These are phyloP conservation scores for Vanilla planifolia DNA, from an alignment of 106 monocot species.

Conservation along the genomic window DNA sequence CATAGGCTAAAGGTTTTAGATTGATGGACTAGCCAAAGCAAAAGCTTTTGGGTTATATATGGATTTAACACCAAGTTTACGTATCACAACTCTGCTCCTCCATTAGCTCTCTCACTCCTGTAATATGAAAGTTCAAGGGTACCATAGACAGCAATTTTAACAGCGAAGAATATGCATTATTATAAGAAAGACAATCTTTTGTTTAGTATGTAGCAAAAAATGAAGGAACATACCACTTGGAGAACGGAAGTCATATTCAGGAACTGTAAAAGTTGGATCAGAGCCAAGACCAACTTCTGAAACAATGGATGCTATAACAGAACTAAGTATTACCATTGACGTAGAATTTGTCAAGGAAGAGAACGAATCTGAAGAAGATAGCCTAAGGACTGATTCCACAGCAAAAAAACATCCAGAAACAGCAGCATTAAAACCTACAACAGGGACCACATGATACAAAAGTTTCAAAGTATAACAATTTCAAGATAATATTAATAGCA, in stretches of 20 bases:
- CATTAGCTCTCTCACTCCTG: too few species aligned
- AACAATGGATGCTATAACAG: conserved; percentile 85
- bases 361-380: conserved; percentile 46
- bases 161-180: neutral
- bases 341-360: conserved; percentile 79
- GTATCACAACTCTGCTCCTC: too few species aligned
- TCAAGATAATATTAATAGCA: neutral
- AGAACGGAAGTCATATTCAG: conserved; percentile 90
- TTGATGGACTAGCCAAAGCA: too few species aligned
- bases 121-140: too few species aligned
- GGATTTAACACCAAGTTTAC: too few species aligned
- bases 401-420: conserved; percentile 93
- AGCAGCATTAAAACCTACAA: conserved; percentile 86
- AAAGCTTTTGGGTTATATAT: too few species aligned
- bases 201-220: conserved; percentile 1
- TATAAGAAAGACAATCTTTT: neutral
- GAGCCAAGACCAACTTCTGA: conserved; percentile 96
- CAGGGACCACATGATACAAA: neutral
- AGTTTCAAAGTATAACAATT: neutral
- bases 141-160: too few species aligned
- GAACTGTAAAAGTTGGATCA: conserved; percentile 82
- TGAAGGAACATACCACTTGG: conserved; percentile 52
- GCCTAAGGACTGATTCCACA: conserved; percentile 92
- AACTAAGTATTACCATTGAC: conserved; percentile 87
- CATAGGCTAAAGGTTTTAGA: too few species aligned